Conservation (phyloP, 345 rosid species). For the Noccaea bulbosa region DNA sequence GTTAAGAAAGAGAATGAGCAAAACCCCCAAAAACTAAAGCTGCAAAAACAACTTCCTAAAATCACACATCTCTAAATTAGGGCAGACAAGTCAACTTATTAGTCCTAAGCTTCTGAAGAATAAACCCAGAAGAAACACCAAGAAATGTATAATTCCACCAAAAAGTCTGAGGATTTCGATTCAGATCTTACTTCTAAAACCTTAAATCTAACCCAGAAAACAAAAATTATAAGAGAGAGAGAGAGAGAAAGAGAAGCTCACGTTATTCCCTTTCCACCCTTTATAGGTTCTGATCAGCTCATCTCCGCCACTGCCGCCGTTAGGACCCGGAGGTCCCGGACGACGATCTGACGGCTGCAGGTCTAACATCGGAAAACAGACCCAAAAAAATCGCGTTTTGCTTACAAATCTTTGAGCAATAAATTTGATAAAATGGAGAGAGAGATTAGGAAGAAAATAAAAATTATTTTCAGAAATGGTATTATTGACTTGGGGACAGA, state of each 20-base stretch:
- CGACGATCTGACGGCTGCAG: constrained; percentile 49
- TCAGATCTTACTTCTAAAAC: constrained; percentile 46
- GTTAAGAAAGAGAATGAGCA: constrained; percentile 12
- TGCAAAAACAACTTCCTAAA: constrained; percentile 16
- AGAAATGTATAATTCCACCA: background rate
- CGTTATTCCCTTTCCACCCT: constrained; percentile 88
- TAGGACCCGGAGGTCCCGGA: constrained; percentile 38
- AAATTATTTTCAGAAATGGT: background rate
- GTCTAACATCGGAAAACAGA: constrained; percentile 42
- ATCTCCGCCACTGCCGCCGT: constrained; percentile 43
- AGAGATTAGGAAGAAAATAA: background rate
- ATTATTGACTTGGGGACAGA: constrained; percentile 28
- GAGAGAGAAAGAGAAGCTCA: constrained; percentile 44
- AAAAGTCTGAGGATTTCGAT: background rate
- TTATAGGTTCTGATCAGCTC: constrained; percentile 62
- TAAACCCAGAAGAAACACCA: constrained; percentile 8
- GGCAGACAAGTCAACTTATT: constrained; percentile 33
- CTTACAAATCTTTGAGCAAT: background rate
- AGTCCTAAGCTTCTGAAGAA: constrained; percentile 14
- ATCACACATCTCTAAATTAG: constrained; percentile 22
- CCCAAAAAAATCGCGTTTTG: constrained; percentile 13
- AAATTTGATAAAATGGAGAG: constrained; percentile 15
- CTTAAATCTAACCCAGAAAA: constrained; percentile 8
- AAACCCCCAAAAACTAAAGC: background rate
- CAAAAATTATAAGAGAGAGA: background rate